Evolutionary conservation across 345 rosid genomes (phyloP).

Genomic region (Populus davidiana): DNA sequence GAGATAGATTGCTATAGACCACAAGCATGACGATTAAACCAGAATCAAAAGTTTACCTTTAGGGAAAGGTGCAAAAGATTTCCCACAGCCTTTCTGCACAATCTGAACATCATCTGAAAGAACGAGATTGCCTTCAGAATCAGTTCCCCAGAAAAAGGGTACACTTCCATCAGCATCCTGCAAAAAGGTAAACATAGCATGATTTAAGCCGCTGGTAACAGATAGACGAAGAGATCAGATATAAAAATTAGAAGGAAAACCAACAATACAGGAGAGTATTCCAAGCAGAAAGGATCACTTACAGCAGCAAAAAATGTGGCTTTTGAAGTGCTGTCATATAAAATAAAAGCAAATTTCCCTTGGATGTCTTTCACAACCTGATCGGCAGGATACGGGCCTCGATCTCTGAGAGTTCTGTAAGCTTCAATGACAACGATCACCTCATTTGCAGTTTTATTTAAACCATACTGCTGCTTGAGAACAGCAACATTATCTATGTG

Average conservation of each 20-base stretch:
- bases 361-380: conserved; percentile 84
- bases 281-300: conserved; percentile 27
- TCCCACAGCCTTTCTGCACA: conserved; percentile 79
- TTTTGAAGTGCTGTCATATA: conserved; percentile 66
- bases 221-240: not conserved
- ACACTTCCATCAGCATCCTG: conserved; percentile 90
- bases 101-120: conserved; percentile 65
- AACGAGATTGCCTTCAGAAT: conserved; percentile 76
- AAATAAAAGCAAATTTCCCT: conserved; percentile 72
- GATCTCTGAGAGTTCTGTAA: conserved; percentile 84
- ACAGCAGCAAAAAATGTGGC: conserved; percentile 69
- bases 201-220: not conserved
- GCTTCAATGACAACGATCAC: conserved; percentile 87
- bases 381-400: conserved; percentile 93
- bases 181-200: not conserved
- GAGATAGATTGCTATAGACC: not conserved
- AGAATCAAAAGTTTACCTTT: conserved; percentile 47
- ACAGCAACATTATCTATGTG: conserved; percentile 75
- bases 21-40: not conserved
- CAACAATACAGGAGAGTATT: not conserved
- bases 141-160: conserved; percentile 85
- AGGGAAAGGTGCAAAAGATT: conserved; percentile 93
- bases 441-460: conserved; percentile 82
- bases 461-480: conserved; percentile 93
- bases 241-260: not conserved